A percentile compares a stretch with the other conserved stretches of the same genome.
Evolutionary conservation across 208 protist species (phyloP).

Genomic region (Leptomonas pyrrhocoris): DNA sequence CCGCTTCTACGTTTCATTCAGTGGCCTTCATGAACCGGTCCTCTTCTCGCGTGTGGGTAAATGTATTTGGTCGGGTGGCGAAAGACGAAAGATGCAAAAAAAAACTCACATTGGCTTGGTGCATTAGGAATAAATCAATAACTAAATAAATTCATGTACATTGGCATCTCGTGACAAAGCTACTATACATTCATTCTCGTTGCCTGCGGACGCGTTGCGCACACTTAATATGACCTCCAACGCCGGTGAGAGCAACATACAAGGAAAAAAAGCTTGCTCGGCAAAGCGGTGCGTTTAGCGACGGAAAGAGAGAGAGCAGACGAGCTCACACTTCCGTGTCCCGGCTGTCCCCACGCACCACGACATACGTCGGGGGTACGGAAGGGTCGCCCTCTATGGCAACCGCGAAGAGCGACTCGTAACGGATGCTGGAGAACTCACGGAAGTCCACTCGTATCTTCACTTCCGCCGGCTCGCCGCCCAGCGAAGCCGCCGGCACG

Average conservation of each 20-base stretch:
- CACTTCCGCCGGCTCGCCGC: slow-evolving; percentile 60
- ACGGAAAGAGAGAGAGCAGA: slow-evolving; percentile 1
- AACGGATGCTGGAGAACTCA: slow-evolving; percentile 74
- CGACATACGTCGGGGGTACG: slow-evolving; percentile 39
- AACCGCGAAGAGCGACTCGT: slow-evolving; percentile 68
- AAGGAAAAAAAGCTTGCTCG: not conserved
- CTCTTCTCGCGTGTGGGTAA: no score
- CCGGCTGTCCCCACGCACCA: slow-evolving; percentile 77
- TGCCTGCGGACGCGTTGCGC: no score
- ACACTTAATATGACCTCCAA: no score
- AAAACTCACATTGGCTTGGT: no score
- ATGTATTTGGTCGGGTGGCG: no score
- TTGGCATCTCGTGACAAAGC: no score
- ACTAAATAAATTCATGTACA: no score
- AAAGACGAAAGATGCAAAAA: no score
- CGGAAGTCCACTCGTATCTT: slow-evolving; percentile 56
- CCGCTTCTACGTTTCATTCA: no score
- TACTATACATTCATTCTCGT: no score
- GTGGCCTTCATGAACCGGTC: no score
- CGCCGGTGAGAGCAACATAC: not conserved
- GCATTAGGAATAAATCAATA: no score
- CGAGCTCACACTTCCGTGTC: slow-evolving; percentile 72
- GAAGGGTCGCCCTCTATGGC: slow-evolving; percentile 46
- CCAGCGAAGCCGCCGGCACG: slow-evolving; percentile 69
- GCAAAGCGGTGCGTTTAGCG: not conserved